A percentile compares a stretch with the other conserved stretches of the same genome.
Conservation (phyloP, 257 asterid genomes). For the Fraxinus americana region DNA sequence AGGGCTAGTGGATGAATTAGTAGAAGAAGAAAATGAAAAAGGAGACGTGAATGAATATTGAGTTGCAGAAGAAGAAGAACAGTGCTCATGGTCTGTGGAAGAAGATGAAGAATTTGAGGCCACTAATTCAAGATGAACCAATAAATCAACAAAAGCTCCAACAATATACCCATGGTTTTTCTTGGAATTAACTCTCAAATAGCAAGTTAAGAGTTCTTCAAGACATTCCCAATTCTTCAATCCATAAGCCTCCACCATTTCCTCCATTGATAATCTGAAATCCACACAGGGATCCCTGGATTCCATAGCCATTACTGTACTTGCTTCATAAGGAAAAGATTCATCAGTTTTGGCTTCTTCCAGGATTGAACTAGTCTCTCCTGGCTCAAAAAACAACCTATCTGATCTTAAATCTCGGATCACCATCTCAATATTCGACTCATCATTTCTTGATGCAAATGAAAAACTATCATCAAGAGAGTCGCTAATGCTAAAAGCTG, state of each 20-base stretch:
- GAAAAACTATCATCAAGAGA: constrained; percentile 18
- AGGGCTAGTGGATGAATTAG: constrained; percentile 36
- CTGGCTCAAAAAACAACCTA: constrained; percentile 76
- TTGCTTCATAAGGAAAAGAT: constrained; percentile 25
- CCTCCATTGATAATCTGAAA: constrained; percentile 76
- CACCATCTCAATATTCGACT: constrained; percentile 31
- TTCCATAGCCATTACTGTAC: constrained; percentile 48
- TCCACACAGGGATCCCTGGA: constrained; percentile 66
- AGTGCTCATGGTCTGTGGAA: constrained; percentile 23
- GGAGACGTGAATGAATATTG: constrained; percentile 66
- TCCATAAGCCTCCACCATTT: constrained; percentile 68
- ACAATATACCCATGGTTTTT: constrained; percentile 62
- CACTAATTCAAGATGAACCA: constrained; percentile 34
- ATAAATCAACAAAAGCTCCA: constrained; percentile 73
- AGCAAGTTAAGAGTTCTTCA: constrained; percentile 65
- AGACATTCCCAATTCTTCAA: constrained; percentile 52
- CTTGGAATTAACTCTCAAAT: constrained; percentile 48
- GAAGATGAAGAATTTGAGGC: constrained; percentile 14
- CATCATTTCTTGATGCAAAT: neutral
- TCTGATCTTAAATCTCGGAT: constrained; percentile 59
- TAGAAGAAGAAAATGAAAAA: constrained; percentile 51
- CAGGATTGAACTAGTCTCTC: constrained; percentile 58
- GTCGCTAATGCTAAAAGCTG: neutral
- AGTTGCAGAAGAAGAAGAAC: constrained; percentile 34
- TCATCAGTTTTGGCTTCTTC: constrained; percentile 35